A percentile compares a stretch with the other conserved stretches of the same genome.
These are phyloP conservation scores for Phytophthora pluvialis DNA, from an alignment of 352 stramenopile species.

Conservation along the genomic window DNA sequence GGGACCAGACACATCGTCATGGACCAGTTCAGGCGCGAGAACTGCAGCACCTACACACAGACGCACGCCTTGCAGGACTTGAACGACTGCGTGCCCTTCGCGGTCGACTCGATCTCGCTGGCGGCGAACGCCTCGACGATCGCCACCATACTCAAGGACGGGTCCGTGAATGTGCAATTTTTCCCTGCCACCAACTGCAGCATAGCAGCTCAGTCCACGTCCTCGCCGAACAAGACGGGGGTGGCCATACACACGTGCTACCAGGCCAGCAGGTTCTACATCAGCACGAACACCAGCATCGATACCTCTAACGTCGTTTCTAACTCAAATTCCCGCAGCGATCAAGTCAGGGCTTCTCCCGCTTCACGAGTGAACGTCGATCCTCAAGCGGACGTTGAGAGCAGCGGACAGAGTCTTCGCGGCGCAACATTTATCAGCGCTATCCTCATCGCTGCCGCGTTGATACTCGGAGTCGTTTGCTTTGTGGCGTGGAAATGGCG, in stretches of 20 bases:
- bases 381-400: slow-evolving; percentile 6
- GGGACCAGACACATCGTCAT: slow-evolving; percentile 31
- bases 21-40: slow-evolving; percentile 27
- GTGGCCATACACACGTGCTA: slow-evolving; percentile 30
- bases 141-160: slow-evolving; percentile 24
- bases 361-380: slow-evolving; percentile 11
- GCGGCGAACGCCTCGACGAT: slow-evolving; percentile 20
- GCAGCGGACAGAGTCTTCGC: background rate
- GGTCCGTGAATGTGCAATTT: slow-evolving; percentile 32
- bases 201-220: background rate
- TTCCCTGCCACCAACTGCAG: slow-evolving; percentile 24
- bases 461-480: slow-evolving; percentile 20
- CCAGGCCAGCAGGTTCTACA: slow-evolving; percentile 33
- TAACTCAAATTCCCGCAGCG: slow-evolving; percentile 4
- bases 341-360: background rate
- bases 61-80: slow-evolving; percentile 31
- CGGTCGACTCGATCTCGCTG: slow-evolving; percentile 25
- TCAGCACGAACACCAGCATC: slow-evolving; percentile 11
- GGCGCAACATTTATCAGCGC: slow-evolving; percentile 8
- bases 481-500: slow-evolving; percentile 30
- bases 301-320: background rate
- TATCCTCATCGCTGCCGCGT: slow-evolving; percentile 4
- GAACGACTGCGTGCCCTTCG: slow-evolving; percentile 28
- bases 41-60: slow-evolving; percentile 34
- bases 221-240: slow-evolving; percentile 1